Base-by-base conservation (phyloP, 202 grass and related monocot genomes). In the Panicum virgatum region DNA sequence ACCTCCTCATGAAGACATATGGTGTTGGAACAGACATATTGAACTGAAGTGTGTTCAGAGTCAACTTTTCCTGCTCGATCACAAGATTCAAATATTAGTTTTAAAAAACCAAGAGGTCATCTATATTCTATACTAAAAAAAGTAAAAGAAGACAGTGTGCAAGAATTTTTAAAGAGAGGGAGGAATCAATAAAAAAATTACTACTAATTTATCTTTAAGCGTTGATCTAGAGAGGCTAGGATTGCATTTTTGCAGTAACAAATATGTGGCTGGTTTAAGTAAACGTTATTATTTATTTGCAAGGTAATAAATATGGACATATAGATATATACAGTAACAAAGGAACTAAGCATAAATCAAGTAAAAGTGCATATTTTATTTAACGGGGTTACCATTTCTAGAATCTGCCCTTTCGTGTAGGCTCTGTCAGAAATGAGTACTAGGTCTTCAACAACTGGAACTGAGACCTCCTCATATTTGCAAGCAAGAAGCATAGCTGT, bases 401-500 rank as follows among this genome's bases (percentile, higher is more conserved):
- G 88, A 81, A 98, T 83, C 83, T 95, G 76, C 58, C 82, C 75
- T 52, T 86, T 94, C 19, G 63, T 90, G 50, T 95, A 98, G 42
- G 90, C 88, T 29, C 83, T 82, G 47, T 95, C 92, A 70, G 90
- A 93, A 75, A 98, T 95, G 26, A 87, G 58, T 25, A 95, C 78
- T 52, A 95, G 82, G 86, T 98, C 96, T 70, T 93, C 88, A 34
- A 98, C 96, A 51, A 95, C 82, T 19, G 96, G 96, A 60, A 98
- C 92, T 29, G 92, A 82, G 7, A 95, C 90, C 81, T 98, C 92
- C 73, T 98, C 96, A 13, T 93, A 98, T 80, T 98, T 98, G 54
- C 86, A 93, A 50, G 96, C 96, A 88, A 98, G 88, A 79, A 98
- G 82, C 96, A 98, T 63, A 80, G 96, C 90, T 65, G 96, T 98